Evolutionary conservation across 192 early-diverging fungal species (phyloP), one percentile per base, ranked within the genome.

Genomic region (Phlyctochytrium bullatum): DNA sequence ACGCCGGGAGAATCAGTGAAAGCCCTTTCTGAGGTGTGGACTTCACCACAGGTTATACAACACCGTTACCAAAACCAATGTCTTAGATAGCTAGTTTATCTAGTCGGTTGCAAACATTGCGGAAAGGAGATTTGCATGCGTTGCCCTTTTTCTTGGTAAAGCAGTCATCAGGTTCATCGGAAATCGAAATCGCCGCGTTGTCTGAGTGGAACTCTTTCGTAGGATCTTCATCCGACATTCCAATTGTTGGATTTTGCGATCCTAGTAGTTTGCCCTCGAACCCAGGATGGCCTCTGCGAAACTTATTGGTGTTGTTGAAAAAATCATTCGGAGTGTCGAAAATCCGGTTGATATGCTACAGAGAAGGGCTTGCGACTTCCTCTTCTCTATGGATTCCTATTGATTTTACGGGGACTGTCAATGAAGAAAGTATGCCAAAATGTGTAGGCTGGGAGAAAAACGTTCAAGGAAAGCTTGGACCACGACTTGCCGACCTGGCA

Each of bases 201-300:
- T 71, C 73, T 23, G 84, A 91, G 20, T 91, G 83, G 83, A 73
- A 86, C 14, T 25, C 59, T 17, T 85, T 91, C 54, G 80, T n/a
- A n/a, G n/a, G n/a, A n/a, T n/a, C n/a, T n/a, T n/a, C n/a, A n/a
- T n/a, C n/a, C n/a, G n/a, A n/a, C n/a, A n/a, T n/a, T n/a, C n/a
- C 72, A 6, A 76, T 75, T 40, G 66, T 98, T 50, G 94, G 88
- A 0, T 97, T 97, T 69, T 79, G 87, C 14, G 97, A 97, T 72
- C 94, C 97, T 20, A 92, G 92, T 52, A 84, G 83, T 28, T 80
- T 90, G n/a, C 64, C 83, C 29, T 67, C 65, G 0, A 76, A 89
- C 30, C 93, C 93, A 23, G 95, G 95, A 12, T 98, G 97, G 97
- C 93, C 95, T 2, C 71, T 96, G 60, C 88, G 97, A 53, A 96